Evolutionary conservation across 441 rosid species (phyloP).

Genomic region (Dalechampia spathulata): DNA sequence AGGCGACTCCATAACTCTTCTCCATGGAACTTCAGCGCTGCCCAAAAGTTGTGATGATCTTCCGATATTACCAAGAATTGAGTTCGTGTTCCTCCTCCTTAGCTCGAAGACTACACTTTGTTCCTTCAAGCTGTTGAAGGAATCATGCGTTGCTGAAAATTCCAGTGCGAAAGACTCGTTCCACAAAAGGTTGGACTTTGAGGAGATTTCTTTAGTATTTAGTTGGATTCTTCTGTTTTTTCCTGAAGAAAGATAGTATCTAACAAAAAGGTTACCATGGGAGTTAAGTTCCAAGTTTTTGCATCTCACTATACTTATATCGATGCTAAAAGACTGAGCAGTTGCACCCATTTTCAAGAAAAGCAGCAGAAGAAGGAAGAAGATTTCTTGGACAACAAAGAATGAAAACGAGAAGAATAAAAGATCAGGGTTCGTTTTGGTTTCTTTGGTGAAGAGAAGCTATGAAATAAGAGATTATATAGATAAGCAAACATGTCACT

Average conservation of each 20-base stretch:
- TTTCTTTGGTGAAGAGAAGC: conserved; percentile 1
- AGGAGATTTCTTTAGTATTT: conserved; percentile 41
- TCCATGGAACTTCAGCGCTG: conserved; percentile 60
- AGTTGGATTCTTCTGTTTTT: conserved; percentile 44
- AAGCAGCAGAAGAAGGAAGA: background rate
- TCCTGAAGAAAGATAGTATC: conserved; percentile 56
- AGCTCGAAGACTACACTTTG: conserved; percentile 54
- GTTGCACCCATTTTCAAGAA: conserved; percentile 27
- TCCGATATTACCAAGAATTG: conserved; percentile 30
- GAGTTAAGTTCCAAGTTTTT: conserved; percentile 47
- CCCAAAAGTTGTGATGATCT: conserved; percentile 61
- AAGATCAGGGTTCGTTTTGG: background rate
- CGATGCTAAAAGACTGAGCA: conserved; percentile 35
- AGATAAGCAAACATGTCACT: no score
- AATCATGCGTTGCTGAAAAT: conserved; percentile 43
- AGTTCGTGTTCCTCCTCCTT: conserved; percentile 31
- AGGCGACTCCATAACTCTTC: conserved; percentile 41
- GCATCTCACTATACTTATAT: conserved; percentile 55
- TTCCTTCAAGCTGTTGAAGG: conserved; percentile 35
- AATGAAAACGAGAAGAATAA: background rate
- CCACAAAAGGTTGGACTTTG: conserved; percentile 41
- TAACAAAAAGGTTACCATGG: conserved; percentile 40
- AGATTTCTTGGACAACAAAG: background rate
- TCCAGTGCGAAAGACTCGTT: conserved; percentile 57
- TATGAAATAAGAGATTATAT: background rate